Evolutionary conservation across 129 eudicot species (phyloP).

Genomic region (Flaveria brownii): DNA sequence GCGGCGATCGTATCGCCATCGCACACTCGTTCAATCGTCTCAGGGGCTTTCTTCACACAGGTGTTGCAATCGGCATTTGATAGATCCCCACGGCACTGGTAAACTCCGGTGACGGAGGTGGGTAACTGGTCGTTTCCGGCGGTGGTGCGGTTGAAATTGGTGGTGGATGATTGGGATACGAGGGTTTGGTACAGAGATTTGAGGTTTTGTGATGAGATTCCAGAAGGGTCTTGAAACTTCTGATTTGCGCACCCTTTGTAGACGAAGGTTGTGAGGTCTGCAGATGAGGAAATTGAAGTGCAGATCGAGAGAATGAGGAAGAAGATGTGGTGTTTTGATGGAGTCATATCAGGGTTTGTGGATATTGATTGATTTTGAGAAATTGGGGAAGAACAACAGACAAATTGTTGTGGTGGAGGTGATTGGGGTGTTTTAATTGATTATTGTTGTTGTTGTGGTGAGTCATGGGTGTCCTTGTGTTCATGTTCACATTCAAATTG

Average conservation of each 20-base stretch:
- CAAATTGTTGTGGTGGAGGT: not conserved
- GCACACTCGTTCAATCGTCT: conserved; percentile 41
- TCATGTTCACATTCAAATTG: conserved; percentile 24
- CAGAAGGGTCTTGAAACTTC: conserved; percentile 61
- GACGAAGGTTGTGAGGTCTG: conserved; percentile 45
- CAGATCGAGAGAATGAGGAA: conserved; percentile 18
- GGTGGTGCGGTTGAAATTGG: conserved; percentile 61
- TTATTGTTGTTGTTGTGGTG: not conserved
- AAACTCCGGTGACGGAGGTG: conserved; percentile 55
- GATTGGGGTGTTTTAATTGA: conserved; percentile 8
- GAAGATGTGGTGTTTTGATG: conserved; percentile 21
- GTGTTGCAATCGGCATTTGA: conserved; percentile 43
- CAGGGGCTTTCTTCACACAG: conserved; percentile 50
- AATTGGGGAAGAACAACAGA: conserved; percentile 23
- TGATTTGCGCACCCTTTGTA: conserved; percentile 88
- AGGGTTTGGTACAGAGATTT: conserved; percentile 41
- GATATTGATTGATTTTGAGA: conserved; percentile 13
- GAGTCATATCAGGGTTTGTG: conserved; percentile 31
- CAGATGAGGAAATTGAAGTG: conserved; percentile 11
- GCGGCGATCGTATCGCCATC: conserved; percentile 66
- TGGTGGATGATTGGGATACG: conserved; percentile 53
- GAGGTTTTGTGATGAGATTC: conserved; percentile 49
- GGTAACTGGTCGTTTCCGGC: conserved; percentile 39
- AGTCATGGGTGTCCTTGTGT: conserved; percentile 8
- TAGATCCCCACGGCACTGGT: conserved; percentile 88